These are phyloP conservation scores for Diaporthe batatas DNA, from an alignment of 2,329 filamentous ascomycete genomes.

Conservation along the genomic window DNA sequence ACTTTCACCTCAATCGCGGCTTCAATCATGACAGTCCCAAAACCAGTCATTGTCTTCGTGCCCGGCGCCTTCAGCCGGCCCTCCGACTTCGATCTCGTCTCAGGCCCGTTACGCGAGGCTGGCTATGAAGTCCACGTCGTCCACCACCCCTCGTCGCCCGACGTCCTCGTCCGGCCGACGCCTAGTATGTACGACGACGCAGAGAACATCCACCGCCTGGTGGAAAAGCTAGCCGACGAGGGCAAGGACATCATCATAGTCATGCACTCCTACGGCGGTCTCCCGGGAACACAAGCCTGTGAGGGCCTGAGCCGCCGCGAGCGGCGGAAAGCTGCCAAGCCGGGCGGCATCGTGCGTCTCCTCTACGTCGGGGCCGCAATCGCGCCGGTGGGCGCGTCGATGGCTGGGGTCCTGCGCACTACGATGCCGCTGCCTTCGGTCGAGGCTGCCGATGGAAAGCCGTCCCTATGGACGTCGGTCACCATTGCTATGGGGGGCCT, in stretches of 20 bases:
- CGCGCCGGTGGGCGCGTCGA: not conserved
- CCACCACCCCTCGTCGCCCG: not conserved
- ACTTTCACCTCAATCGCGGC: not conserved
- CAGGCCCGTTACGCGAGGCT: not conserved
- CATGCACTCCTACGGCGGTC: not conserved
- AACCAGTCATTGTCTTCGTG: not conserved
- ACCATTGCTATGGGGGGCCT: not conserved
- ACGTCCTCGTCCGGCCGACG: not conserved
- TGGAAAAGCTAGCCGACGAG: not conserved
- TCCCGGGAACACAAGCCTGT: constrained; percentile 9
- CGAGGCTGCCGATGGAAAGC: not conserved
- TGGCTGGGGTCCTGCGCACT: not conserved
- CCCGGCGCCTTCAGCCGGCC: constrained; percentile 12
- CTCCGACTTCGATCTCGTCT: constrained; percentile 7
- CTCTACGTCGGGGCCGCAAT: not conserved
- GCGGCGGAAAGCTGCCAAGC: not conserved
- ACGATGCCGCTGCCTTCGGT: constrained; percentile 8
- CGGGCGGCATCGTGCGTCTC: not conserved
- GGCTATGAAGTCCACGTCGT: constrained; percentile 11
- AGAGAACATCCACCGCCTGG: not conserved
- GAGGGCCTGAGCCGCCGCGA: constrained; percentile 2
- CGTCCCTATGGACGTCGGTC: not conserved
- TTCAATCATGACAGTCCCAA: not conserved
- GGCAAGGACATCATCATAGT: not conserved
- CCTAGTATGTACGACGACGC: not conserved